phyloP scores from a whole-genome alignment of 306 rosid species.

The Prunus armeniaca region DNA sequence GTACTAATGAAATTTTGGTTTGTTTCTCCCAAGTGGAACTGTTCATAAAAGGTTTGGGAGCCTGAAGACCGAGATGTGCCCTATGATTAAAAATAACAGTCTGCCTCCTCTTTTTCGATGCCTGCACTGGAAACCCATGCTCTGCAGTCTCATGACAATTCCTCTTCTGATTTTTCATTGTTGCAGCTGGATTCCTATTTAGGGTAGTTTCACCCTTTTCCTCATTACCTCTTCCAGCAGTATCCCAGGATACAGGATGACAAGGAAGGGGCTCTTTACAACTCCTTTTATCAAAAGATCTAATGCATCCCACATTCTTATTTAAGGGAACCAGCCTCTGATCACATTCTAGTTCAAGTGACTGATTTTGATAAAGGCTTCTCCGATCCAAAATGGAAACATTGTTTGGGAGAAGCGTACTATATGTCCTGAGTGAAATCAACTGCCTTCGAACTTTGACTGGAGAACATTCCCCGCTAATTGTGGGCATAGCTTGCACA shows the following conservation, averaged over 20 bases:
- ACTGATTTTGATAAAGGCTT: conserved; percentile 20
- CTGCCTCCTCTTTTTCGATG: conserved; percentile 29
- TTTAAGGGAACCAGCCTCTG: conserved; percentile 31
- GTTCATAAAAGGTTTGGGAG: conserved; percentile 33
- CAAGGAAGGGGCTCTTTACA: conserved; percentile 22
- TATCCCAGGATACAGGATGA: conserved; percentile 15
- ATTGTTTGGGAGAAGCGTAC: conserved; percentile 39
- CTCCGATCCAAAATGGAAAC: conserved; percentile 16
- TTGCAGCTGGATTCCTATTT: conserved; percentile 26
- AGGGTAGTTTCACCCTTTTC: conserved; percentile 29
- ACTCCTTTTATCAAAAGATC: conserved; percentile 35
- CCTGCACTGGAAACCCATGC: conserved; percentile 26
- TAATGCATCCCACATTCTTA: conserved; percentile 26
- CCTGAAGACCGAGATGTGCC: conserved; percentile 27
- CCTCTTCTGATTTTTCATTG: conserved; percentile 30
- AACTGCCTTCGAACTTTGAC: conserved; percentile 29
- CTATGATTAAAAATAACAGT: conserved; percentile 39
- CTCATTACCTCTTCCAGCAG: conserved; percentile 28
- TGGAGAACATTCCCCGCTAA: conserved; percentile 33
- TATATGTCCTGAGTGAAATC: conserved; percentile 54
- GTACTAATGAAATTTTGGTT: conserved; percentile 19
- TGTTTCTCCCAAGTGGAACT: conserved; percentile 25
- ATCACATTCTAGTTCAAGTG: conserved; percentile 30
- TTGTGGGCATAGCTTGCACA: conserved; percentile 22
- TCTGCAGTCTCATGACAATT: conserved; percentile 24